Base-by-base conservation (phyloP, 305 asterid genomes). In the Rubia tinctorum region DNA sequence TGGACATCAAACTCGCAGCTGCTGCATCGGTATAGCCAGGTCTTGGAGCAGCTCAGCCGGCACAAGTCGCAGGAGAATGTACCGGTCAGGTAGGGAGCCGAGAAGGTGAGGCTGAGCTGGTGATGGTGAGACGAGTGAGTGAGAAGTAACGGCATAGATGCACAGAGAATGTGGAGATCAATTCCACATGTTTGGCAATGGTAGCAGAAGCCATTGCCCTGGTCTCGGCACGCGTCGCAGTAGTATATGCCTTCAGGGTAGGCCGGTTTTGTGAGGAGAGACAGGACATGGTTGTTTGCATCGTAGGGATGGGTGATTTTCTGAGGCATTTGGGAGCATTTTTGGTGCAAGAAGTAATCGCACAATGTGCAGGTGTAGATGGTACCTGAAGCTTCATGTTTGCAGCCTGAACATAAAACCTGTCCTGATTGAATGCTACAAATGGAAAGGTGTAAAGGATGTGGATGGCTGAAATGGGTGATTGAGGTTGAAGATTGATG, bases 1-100 rank as follows among this genome's bases (percentile, higher is more conserved):
- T 90, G 95, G 22, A 86, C 88, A 40, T 88, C 92, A 49, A 90
- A 90, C 23, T 80, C 88, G 47, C 96, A 90, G 12, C 59, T 11
- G 20, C 2, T 53, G 67, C 96, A 88, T 53, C 88, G 75, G 62
- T 90, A 88, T 12, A 90, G 82, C 96, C 96, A 90, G 73, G 73
- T 73, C 62, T 80, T 71, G 0, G 80, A 77, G 0, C 89, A 88
- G 17, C 3, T 42, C n/a, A 9, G 56, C 59, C 60, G 58, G 77
- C 96, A 90, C 10, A 88, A 25, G 37, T 87, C 86, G 47, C 96
- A 90, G 20, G 42, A 66, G 66, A 88, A 88, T 0, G 56, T 75
- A 59, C 81, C 78, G 4, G 43, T 47, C 0, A 65, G 76, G 55
- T 90, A 88, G 10, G 95, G 91, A 10, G 82, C 75, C 5, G 69